These are phyloP conservation scores for Phaffia rhodozyma DNA, from an alignment of 1,284 basidiomycete species.

Conservation along the genomic window DNA sequence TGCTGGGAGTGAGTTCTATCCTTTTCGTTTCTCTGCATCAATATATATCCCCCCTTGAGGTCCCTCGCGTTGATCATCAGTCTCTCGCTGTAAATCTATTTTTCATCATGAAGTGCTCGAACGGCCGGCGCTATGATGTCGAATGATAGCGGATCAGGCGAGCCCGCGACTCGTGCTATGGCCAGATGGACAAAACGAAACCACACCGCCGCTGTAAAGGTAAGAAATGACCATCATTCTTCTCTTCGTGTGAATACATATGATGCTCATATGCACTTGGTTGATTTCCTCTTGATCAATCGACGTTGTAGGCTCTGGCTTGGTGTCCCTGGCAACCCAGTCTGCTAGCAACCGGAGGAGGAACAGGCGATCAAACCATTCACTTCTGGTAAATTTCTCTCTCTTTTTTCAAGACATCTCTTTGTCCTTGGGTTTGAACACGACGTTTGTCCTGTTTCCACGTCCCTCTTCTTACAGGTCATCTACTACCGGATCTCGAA, in stretches of 20 bases:
- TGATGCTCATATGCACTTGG: not conserved
- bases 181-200: conserved; percentile 87
- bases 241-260: not conserved
- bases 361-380: conserved; percentile 85
- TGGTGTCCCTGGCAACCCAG: conserved; percentile 97
- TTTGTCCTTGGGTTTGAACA: not conserved
- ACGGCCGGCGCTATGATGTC: conserved; percentile 28
- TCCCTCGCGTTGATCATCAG: not conserved
- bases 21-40: not conserved
- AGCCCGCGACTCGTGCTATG: conserved; percentile 46
- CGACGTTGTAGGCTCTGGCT: conserved; percentile 57
- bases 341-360: conserved; percentile 85
- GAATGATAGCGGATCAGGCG: conserved; percentile 24
- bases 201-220: conserved; percentile 90
- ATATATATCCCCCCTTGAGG: not conserved
- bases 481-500: conserved; percentile 71
- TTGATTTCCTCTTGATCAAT: not conserved
- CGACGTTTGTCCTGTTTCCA: not conserved
- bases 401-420: not conserved
- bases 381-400: conserved; percentile 57
- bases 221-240: conserved; percentile 25
- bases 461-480: conserved; percentile 38
- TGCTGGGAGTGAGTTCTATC: conserved; percentile 60
- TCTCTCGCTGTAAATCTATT: not conserved
- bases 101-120: conserved; percentile 1